A percentile compares a stretch with the other conserved stretches of the same genome.
phyloP scores from a whole-genome alignment of 805 yeast species.

The Komagataella pseudopastoris region DNA sequence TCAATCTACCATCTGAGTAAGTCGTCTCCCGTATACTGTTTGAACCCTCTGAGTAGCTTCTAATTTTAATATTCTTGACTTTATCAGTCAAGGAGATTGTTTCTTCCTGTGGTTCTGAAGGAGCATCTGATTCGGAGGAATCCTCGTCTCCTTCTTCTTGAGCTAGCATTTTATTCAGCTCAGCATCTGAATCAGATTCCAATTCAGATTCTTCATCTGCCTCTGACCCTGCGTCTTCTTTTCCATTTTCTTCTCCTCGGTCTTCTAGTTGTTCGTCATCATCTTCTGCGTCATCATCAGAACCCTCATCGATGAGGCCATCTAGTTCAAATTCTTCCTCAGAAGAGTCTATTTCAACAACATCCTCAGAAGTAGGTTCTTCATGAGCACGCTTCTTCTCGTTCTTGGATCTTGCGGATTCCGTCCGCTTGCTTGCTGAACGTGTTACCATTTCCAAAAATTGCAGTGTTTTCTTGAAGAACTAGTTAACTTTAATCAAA shows the following conservation, averaged over 20 bases:
- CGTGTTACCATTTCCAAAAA: not conserved
- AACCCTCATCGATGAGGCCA: constrained; percentile 28
- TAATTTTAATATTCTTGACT: constrained; percentile 38
- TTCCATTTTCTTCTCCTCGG: constrained; percentile 9
- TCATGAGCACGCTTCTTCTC: not conserved
- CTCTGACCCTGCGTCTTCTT: constrained; percentile 8
- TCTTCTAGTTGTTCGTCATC: constrained; percentile 10
- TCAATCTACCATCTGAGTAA: constrained; percentile 68
- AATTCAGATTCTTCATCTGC: constrained; percentile 11
- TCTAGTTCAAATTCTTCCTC: constrained; percentile 13
- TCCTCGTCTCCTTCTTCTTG: constrained; percentile 18
- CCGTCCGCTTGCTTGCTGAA: not conserved
- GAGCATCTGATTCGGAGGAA: not conserved
- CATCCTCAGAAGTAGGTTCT: not conserved
- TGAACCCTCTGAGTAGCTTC: constrained; percentile 29
- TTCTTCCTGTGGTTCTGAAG: constrained; percentile 30
- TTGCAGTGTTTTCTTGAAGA: not conserved
- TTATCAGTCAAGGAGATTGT: constrained; percentile 36
- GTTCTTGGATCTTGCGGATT: not conserved
- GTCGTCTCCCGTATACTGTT: constrained; percentile 20
- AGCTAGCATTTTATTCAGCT: constrained; percentile 45
- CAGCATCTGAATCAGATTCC: constrained; percentile 44
- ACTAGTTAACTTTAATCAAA: not conserved
- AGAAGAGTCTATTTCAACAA: not conserved
- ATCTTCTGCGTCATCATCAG: constrained; percentile 19